Conservation (phyloP, 2,329 filamentous ascomycete genomes). For the Neofusicoccum sp. region DNA sequence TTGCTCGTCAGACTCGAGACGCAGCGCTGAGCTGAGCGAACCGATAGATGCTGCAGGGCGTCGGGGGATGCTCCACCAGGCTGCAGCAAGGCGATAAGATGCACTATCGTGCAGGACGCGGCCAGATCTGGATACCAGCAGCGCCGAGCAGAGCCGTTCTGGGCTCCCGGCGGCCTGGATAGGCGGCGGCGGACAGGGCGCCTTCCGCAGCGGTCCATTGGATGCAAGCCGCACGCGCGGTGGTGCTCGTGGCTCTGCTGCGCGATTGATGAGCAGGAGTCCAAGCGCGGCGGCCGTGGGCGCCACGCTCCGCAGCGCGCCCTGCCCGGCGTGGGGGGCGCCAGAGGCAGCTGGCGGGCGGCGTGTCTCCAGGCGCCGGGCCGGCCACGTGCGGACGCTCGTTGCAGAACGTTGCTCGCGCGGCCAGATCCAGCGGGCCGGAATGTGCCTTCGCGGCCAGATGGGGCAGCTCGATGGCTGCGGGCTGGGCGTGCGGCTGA, state of each 20-base stretch:
- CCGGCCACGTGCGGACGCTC: background rate
- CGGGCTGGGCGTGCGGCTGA: background rate
- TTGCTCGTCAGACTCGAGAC: slow-evolving; percentile 14
- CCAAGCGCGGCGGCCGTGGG: background rate
- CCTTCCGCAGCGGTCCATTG: background rate
- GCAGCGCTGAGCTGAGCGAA: slow-evolving; percentile 3
- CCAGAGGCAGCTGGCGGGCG: background rate
- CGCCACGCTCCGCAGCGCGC: background rate
- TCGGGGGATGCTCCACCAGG: slow-evolving; percentile 5
- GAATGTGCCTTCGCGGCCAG: slow-evolving; percentile 1
- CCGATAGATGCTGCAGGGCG: slow-evolving; percentile 10
- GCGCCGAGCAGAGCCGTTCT: background rate
- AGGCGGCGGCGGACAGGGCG: background rate
- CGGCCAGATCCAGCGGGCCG: background rate
- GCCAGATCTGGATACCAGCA: slow-evolving; percentile 3
- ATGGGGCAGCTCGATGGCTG: background rate
- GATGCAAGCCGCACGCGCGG: background rate
- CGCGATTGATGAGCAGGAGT: background rate
- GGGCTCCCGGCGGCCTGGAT: background rate
- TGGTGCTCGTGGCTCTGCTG: background rate
- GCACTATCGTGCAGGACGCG: slow-evolving; percentile 1
- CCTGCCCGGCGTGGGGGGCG: background rate
- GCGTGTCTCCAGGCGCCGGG: background rate
- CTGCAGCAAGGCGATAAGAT: slow-evolving; percentile 7
- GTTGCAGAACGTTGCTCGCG: background rate